A percentile compares a stretch with the other conserved stretches of the same genome.
Evolutionary conservation across 805 yeast species (phyloP).

Genomic region (Blastobotrys mokoenaii): DNA sequence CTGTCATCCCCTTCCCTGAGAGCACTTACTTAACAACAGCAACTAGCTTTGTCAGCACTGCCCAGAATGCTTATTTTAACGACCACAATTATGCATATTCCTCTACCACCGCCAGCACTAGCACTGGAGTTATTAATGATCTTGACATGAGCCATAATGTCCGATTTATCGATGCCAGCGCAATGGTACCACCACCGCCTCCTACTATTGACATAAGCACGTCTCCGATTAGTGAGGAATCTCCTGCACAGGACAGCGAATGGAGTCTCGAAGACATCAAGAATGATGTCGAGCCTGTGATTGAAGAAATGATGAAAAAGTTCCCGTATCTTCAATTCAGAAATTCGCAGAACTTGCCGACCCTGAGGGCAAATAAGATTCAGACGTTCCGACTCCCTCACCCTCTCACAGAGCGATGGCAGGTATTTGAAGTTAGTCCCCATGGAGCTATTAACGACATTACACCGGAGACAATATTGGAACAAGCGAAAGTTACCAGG

Average conservation of each 20-base stretch:
- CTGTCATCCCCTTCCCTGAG: not conserved
- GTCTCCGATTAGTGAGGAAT: not conserved
- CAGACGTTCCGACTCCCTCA: constrained; percentile 19
- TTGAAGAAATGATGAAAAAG: constrained; percentile 18
- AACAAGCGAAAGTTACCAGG: constrained; percentile 3
- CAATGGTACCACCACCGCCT: not conserved
- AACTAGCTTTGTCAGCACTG: constrained; percentile 2
- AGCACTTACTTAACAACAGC: constrained; percentile 1
- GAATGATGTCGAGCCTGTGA: constrained; percentile 28
- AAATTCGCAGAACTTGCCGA: constrained; percentile 1
- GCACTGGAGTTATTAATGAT: not conserved
- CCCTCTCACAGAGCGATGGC: constrained; percentile 24
- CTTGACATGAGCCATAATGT: not conserved
- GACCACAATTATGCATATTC: no score
- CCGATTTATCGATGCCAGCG: not conserved
- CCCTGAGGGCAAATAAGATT: constrained; percentile 17
- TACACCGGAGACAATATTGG: constrained; percentile 16
- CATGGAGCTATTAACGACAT: constrained; percentile 25
- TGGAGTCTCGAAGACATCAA: constrained; percentile 29
- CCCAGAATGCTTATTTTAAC: not conserved
- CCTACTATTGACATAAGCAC: constrained; percentile 11
- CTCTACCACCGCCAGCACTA: not conserved
- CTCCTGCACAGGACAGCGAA: constrained; percentile 16
- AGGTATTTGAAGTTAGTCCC: constrained; percentile 24
- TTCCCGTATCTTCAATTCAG: constrained; percentile 17